Conservation (phyloP, 2,329 filamentous ascomycete genomes). For the Colletotrichum sublineola region DNA sequence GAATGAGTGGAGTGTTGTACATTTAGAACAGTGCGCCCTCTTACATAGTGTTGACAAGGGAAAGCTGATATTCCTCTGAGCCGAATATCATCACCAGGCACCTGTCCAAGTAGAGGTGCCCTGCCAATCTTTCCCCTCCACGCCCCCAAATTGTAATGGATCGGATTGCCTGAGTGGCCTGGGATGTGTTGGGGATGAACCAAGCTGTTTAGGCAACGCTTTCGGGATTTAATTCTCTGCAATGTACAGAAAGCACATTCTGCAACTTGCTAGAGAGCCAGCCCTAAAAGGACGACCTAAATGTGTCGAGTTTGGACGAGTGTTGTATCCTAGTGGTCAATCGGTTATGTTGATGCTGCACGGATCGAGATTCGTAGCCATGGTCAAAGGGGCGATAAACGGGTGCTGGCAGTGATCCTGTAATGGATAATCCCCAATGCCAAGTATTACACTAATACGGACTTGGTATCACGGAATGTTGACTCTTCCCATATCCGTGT, state of each 20-base stretch:
- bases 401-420: neutral
- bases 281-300: neutral
- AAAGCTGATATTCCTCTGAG: neutral
- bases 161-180: neutral
- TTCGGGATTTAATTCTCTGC: neutral
- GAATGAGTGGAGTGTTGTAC: neutral
- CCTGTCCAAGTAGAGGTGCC: neutral
- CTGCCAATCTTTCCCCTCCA: neutral
- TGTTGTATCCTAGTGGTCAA: neutral
- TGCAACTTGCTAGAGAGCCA: neutral
- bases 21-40: neutral
- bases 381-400: neutral
- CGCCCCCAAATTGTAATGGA: neutral
- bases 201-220: neutral
- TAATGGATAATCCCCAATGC: too few relatives aligned
- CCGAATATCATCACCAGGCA: neutral
- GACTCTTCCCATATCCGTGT: neutral
- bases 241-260: neutral
- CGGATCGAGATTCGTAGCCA: neutral
- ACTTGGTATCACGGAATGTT: too few relatives aligned
- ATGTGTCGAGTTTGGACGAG: neutral
- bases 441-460: neutral
- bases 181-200: neutral
- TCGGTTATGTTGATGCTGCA: neutral
- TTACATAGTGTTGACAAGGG: neutral